Evolutionary conservation across 345 rosid species (phyloP).

Genomic region (Sapria himalayana): DNA sequence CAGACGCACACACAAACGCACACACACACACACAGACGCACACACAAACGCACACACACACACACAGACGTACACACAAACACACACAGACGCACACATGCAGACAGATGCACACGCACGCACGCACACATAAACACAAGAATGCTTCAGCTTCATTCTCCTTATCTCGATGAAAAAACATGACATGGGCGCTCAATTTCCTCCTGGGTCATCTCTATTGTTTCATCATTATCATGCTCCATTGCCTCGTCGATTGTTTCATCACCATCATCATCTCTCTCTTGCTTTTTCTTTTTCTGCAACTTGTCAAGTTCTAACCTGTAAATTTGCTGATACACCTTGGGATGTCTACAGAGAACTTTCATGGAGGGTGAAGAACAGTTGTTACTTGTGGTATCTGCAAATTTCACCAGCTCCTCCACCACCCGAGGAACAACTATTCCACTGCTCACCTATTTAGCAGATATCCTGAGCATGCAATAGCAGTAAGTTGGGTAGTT

Average conservation of each 20-base stretch:
- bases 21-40: no score
- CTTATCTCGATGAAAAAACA: no score
- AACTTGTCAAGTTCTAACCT: conserved; percentile 24
- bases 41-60: no score
- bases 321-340: conserved; percentile 36
- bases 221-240: conserved; percentile 60
- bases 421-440: conserved; percentile 56
- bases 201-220: conserved; percentile 83
- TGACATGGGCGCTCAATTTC: no score
- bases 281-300: conserved; percentile 11
- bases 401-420: conserved; percentile 44
- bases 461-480: conserved; percentile 25
- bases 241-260: conserved; percentile 7
- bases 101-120: no score
- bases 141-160: no score
- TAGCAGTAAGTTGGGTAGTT: no score
- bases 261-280: conserved; percentile 8
- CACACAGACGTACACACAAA: no score
- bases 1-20: no score
- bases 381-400: conserved; percentile 9
- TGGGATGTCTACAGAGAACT: conserved; percentile 31
- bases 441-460: conserved; percentile 56
- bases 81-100: no score
- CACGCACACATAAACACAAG: no score
- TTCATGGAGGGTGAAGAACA: conserved; percentile 21